phyloP scores from a whole-genome alignment of 2,329 filamentous ascomycete genomes.

The Nannizzia gypsea region DNA sequence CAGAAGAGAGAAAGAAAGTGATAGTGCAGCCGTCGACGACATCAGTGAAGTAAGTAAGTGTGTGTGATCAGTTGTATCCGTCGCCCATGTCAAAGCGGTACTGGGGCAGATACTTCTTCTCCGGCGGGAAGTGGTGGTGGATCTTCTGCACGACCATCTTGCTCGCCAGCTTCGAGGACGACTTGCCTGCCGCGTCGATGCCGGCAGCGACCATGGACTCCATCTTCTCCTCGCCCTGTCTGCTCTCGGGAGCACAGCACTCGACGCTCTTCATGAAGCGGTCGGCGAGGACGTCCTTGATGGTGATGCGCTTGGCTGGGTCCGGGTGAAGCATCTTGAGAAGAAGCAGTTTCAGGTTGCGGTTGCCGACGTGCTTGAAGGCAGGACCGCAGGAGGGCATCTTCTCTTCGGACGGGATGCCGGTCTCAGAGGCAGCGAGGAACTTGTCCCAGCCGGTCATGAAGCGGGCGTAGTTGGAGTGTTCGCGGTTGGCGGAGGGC shows the following conservation, averaged over 20 bases:
- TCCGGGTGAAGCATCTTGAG: constrained; percentile 75
- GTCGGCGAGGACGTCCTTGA: constrained; percentile 56
- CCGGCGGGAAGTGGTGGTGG: constrained; percentile 25
- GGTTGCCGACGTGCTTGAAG: constrained; percentile 50
- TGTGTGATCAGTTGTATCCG: constrained; percentile 13
- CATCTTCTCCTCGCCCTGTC: constrained; percentile 37
- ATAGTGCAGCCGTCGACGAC: no score
- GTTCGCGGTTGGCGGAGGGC: constrained; percentile 51
- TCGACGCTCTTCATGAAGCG: constrained; percentile 64
- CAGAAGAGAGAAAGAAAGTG: not conserved
- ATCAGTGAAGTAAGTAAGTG: no score
- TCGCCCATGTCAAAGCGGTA: constrained; percentile 22
- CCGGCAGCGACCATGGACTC: constrained; percentile 43
- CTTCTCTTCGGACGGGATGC: constrained; percentile 43
- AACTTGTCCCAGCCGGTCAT: constrained; percentile 58
- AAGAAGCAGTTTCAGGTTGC: constrained; percentile 57
- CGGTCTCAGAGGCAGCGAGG: constrained; percentile 44
- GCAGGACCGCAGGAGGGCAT: constrained; percentile 56
- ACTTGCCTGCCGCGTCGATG: constrained; percentile 26
- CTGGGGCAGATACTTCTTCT: constrained; percentile 19
- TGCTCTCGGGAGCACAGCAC: constrained; percentile 59
- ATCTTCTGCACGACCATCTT: constrained; percentile 22
- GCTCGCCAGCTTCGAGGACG: constrained; percentile 16
- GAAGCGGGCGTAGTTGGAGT: constrained; percentile 53
- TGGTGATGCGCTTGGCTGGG: constrained; percentile 56